Evolutionary conservation across 495 filamentous ascomycete species (phyloP), one percentile per base, ranked within the genome.

Genomic region (Penicillium fimorum): DNA sequence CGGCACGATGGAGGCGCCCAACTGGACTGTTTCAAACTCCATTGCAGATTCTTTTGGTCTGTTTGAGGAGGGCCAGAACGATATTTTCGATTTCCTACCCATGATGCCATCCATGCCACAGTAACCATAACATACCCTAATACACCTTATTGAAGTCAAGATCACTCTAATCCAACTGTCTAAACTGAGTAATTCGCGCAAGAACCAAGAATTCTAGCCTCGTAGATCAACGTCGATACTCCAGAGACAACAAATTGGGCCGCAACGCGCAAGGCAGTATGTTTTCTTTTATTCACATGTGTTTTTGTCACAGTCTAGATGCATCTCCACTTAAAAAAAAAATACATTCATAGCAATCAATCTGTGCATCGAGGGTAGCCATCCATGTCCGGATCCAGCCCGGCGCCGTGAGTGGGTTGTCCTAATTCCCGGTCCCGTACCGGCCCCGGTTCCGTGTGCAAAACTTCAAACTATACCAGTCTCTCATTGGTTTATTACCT

Each of bases 1-100:
- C 30, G 67, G 68, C n/a, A 63, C 68, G 22, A 70, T 76, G 64
- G 71, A 76, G 32, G 71, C 67, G 12, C 74, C 74, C 2, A 76
- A 70, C 45, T 76, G 74, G 74, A 72, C 70, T 11, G 60, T 76
- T 50, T 75, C 72, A 0, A 72, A 72, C 47, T 68, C 74, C 0
- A 75, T 76, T 55, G 72, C 74, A 13, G 72, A 76, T 38, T 76
- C 74, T 4, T 76, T 76, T 52, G 74, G 73, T 12, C 62, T 76
- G n/a, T 76, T 76, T 37, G 74, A 76, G 37, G 74, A 76, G 48
- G 74, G 68, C 3, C 74, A 76, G 53, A 75, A 72, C 45, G 74
- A 76, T 47, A 67, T 76, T 25, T 76, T 76, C 58, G 74, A 76
- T 51, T 76, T 76, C 50, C 58, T 76, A 29, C 74, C 72, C 18